These are phyloP conservation scores for Russula virescens DNA, from an alignment of 768 basidiomycete species.

Conservation along the genomic window DNA sequence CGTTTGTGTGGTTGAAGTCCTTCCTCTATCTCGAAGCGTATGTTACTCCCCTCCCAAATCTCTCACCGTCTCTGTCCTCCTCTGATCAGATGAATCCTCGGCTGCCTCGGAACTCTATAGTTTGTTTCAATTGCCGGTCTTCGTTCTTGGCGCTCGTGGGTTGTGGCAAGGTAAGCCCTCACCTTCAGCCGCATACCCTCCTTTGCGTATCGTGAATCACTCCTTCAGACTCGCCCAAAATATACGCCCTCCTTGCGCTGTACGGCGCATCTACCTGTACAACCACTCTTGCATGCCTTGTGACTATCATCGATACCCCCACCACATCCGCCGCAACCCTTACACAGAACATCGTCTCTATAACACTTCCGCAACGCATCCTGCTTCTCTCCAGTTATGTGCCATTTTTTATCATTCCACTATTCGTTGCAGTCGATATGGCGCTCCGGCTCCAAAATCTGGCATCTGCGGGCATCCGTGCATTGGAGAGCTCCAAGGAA, in stretches of 20 bases:
- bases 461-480: constrained; percentile 13
- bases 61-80: background rate
- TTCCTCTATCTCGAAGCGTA: constrained; percentile 62
- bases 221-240: constrained; percentile 41
- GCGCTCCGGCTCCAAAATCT: constrained; percentile 31
- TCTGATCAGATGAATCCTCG: background rate
- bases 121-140: constrained; percentile 70
- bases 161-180: constrained; percentile 47
- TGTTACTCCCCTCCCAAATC: constrained; percentile 23
- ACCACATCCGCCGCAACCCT: constrained; percentile 33
- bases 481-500: constrained; percentile 3
- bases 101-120: constrained; percentile 30
- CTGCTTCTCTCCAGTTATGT: constrained; percentile 64
- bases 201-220: background rate
- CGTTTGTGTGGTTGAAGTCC: constrained; percentile 56
- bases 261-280: constrained; percentile 78
- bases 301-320: constrained; percentile 51
- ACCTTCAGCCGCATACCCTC: background rate
- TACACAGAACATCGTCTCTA: constrained; percentile 32
- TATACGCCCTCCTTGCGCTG: constrained; percentile 59
- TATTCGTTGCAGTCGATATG: constrained; percentile 74
- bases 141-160: constrained; percentile 59
- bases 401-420: constrained; percentile 68
- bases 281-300: constrained; percentile 68
- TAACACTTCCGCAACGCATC: constrained; percentile 47